Evolutionary conservation across 495 filamentous ascomycete species (phyloP).

Genomic region (Neurospora sp.): DNA sequence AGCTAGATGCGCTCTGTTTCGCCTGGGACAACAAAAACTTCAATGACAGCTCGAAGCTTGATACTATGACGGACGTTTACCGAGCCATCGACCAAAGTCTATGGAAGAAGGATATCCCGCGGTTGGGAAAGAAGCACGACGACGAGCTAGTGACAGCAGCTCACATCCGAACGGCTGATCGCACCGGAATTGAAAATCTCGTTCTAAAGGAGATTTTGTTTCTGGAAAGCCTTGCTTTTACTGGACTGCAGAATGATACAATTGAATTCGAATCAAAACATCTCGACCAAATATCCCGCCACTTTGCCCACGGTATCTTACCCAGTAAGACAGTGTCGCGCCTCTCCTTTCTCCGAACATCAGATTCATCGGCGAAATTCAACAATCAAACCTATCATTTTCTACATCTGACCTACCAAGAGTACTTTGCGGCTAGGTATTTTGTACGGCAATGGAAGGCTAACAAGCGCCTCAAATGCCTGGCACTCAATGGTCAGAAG

Average conservation of each 20-base stretch:
- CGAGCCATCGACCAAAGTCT: slow-evolving; percentile 25
- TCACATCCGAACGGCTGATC: not conserved
- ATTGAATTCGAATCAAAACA: slow-evolving; percentile 24
- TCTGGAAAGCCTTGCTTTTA: slow-evolving; percentile 29
- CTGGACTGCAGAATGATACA: slow-evolving; percentile 25
- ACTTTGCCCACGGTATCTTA: not conserved
- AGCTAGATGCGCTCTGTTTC: slow-evolving; percentile 36
- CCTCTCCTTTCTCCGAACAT: slow-evolving; percentile 27
- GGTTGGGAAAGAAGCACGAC: slow-evolving; percentile 19
- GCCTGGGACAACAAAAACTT: slow-evolving; percentile 17
- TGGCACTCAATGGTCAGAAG: slow-evolving; percentile 5
- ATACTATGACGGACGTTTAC: slow-evolving; percentile 37
- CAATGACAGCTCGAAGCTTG: slow-evolving; percentile 4
- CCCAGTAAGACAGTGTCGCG: slow-evolving; percentile 8
- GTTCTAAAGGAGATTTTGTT: slow-evolving; percentile 17
- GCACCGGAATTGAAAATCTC: slow-evolving; percentile 3
- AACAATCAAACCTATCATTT: slow-evolving; percentile 26
- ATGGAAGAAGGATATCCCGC: slow-evolving; percentile 32
- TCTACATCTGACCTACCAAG: slow-evolving; percentile 33
- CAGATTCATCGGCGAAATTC: slow-evolving; percentile 11
- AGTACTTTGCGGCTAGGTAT: slow-evolving; percentile 35
- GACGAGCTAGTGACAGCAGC: not conserved
- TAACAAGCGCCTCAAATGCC: slow-evolving; percentile 10
- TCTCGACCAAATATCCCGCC: slow-evolving; percentile 12
- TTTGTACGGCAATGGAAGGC: slow-evolving; percentile 30